These are phyloP conservation scores for Acrocalymma vagum DNA, from an alignment of 2,329 filamentous ascomycete genomes.

Conservation along the genomic window DNA sequence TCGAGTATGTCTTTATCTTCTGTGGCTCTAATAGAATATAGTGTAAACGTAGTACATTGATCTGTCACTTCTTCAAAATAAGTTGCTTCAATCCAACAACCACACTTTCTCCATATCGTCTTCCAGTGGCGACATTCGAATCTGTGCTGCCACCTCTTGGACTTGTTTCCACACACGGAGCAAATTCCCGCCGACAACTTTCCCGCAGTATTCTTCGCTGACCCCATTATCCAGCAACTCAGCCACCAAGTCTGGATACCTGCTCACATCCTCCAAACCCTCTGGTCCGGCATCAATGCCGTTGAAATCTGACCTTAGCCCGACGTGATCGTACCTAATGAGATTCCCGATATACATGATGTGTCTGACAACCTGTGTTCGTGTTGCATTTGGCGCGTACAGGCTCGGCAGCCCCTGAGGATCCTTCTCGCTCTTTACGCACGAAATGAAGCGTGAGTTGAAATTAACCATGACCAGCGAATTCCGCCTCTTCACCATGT, in stretches of 20 bases:
- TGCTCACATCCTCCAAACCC: slow-evolving; percentile 16
- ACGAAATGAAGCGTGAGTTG: slow-evolving; percentile 80
- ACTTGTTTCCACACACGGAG: slow-evolving; percentile 11
- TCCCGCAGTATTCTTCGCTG: slow-evolving; percentile 6
- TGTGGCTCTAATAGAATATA: too few relatives aligned
- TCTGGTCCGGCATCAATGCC: slow-evolving; percentile 3
- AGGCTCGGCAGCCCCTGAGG: slow-evolving; percentile 64
- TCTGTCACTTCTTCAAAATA: too few relatives aligned
- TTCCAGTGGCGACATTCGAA: slow-evolving; percentile 1
- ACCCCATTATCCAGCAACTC: slow-evolving; percentile 3
- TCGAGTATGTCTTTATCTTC: too few relatives aligned
- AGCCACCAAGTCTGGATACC: slow-evolving; percentile 7
- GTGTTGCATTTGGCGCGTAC: slow-evolving; percentile 72
- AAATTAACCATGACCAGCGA: slow-evolving; percentile 93
- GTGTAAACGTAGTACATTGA: too few relatives aligned
- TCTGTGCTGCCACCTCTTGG: slow-evolving; percentile 10
- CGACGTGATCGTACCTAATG: slow-evolving; percentile 87
- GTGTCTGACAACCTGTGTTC: slow-evolving; percentile 79
- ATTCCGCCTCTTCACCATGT: slow-evolving; percentile 73
- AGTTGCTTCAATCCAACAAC: too few relatives aligned
- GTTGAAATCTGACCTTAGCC: slow-evolving; percentile 88
- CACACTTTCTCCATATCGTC: too few relatives aligned
- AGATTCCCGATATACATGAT: slow-evolving; percentile 80
- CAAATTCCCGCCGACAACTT: slow-evolving; percentile 13
- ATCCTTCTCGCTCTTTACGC: slow-evolving; percentile 41